phyloP scores from a whole-genome alignment of 106 monocot genomes.

The Dendrobium officinale region DNA sequence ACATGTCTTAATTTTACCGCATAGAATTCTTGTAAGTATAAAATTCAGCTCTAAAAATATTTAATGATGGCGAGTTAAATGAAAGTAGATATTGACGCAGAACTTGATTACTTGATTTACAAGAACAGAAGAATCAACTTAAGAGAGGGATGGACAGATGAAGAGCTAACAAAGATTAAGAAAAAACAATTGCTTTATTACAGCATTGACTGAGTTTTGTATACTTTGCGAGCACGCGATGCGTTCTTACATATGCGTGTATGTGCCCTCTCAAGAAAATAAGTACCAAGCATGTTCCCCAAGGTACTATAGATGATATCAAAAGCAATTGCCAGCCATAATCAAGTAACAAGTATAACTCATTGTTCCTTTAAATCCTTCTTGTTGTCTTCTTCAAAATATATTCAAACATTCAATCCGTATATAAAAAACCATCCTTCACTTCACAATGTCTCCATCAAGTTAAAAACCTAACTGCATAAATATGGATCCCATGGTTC shows the following conservation, averaged over 20 bases:
- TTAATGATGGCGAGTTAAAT: no score
- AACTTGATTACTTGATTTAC: no score
- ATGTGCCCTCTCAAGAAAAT: background rate
- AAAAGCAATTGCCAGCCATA: background rate
- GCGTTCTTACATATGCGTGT: background rate
- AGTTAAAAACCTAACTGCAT: background rate
- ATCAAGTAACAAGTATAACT: background rate
- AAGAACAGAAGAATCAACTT: no score
- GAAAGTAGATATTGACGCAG: no score
- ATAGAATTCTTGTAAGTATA: no score
- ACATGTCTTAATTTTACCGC: no score
- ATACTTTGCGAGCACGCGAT: no score
- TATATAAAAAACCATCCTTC: background rate
- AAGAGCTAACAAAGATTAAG: no score
- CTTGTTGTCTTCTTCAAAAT: background rate
- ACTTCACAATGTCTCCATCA: background rate
- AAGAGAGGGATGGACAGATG: no score
- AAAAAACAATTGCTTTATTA: no score
- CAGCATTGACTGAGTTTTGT: no score
- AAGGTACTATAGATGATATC: background rate
- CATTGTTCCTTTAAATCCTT: background rate
- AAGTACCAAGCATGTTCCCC: background rate
- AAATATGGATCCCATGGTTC: background rate
- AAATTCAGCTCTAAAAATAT: no score
- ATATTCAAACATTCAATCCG: background rate